Evolutionary conservation across 2,329 filamentous ascomycete species (phyloP).

Genomic region (Taxawa tesnikishii): DNA sequence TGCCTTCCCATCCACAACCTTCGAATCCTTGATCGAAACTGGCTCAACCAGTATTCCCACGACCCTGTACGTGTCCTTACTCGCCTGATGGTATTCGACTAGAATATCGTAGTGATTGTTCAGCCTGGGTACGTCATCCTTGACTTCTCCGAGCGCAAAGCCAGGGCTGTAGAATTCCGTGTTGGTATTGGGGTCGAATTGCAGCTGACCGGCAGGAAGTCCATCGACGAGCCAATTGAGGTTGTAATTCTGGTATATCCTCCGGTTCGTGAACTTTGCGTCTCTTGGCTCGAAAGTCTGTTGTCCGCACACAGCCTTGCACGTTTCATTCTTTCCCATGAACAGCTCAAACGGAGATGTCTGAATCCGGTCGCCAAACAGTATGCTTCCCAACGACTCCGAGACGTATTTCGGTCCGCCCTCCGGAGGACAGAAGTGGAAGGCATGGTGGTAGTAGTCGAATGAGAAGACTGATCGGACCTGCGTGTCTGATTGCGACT

Average conservation of each 20-base stretch:
- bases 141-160: constrained; percentile 56
- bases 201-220: constrained; percentile 75
- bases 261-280: constrained; percentile 67
- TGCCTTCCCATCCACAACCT: constrained; percentile 39
- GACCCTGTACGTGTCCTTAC: constrained; percentile 62
- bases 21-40: constrained; percentile 51
- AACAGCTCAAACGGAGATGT: constrained; percentile 86
- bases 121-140: constrained; percentile 47
- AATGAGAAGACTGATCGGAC: constrained; percentile 89
- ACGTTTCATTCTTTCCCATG: constrained; percentile 80
- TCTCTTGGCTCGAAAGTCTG: constrained; percentile 53
- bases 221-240: constrained; percentile 95
- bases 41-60: constrained; percentile 88
- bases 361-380: constrained; percentile 94
- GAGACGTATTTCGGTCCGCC: constrained; percentile 66
- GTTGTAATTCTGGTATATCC: constrained; percentile 77
- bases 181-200: constrained; percentile 62
- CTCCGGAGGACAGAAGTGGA: constrained; percentile 77
- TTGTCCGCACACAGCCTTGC: constrained; percentile 64
- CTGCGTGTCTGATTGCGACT: constrained; percentile 63
- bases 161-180: constrained; percentile 83
- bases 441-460: constrained; percentile 85
- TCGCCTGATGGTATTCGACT: constrained; percentile 81
- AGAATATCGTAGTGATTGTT: constrained; percentile 96
- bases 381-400: constrained; percentile 86